Evolutionary conservation across 169 alveolate species (phyloP).

Genomic region (Prorocentrum cordatum): DNA sequence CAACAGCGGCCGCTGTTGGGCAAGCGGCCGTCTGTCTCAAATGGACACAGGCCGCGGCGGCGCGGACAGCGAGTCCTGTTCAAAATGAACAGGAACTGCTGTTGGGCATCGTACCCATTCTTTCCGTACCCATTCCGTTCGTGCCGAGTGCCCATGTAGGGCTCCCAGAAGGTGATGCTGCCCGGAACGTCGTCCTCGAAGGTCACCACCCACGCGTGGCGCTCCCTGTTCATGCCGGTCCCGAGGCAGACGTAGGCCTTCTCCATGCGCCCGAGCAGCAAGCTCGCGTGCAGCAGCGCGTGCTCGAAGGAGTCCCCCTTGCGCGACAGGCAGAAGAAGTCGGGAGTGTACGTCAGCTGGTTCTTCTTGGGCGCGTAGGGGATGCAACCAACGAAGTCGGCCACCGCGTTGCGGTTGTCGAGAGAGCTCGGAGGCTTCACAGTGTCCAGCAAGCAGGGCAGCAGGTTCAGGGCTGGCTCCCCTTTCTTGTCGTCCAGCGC

Average conservation of each 20-base stretch:
- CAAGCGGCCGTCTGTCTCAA: no score
- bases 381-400: not conserved
- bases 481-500: no score
- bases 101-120: no score
- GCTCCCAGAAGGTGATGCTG: not conserved
- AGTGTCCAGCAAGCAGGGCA: no score
- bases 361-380: not conserved
- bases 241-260: not conserved
- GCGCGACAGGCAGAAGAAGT: not conserved
- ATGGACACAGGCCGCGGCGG: no score
- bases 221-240: not conserved
- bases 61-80: no score
- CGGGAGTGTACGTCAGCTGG: not conserved
- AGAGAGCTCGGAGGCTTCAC: no score
- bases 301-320: not conserved
- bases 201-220: not conserved
- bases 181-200: not conserved
- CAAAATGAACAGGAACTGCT: no score
- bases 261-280: not conserved
- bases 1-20: no score
- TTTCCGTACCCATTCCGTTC: no score
- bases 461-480: no score
- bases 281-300: not conserved
- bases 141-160: not conserved
- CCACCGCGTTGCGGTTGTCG: not conserved